Evolutionary conservation across 2,329 filamentous ascomycete species (phyloP).

Genomic region (Bipolaris sorokiniana): DNA sequence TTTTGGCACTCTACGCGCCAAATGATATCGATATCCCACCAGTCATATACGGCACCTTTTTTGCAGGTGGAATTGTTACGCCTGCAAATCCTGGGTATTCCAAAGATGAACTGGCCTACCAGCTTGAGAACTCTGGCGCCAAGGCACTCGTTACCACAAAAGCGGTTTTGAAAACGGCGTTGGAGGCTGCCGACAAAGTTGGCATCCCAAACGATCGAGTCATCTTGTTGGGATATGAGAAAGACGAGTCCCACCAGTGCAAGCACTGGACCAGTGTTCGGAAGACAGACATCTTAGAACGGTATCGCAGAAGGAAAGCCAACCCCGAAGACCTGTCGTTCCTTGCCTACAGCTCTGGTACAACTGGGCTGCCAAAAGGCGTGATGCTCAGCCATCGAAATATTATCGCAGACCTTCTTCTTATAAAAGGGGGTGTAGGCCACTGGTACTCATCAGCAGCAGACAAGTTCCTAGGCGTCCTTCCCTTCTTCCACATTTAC

Average conservation of each 20-base stretch:
- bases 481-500: conserved; percentile 93
- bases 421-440: conserved; percentile 83
- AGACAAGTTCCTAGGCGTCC: conserved; percentile 76
- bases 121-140: conserved; percentile 77
- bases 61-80: conserved; percentile 79
- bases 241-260: conserved; percentile 62
- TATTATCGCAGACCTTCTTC: conserved; percentile 71
- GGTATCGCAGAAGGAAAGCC: conserved; percentile 63
- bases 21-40: conserved; percentile 83
- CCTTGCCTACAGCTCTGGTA: conserved; percentile 63
- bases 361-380: conserved; percentile 54
- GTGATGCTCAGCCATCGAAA: conserved; percentile 55
- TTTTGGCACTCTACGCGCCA: conserved; percentile 79
- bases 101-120: conserved; percentile 78
- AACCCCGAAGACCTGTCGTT: conserved; percentile 78
- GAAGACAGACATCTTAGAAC: conserved; percentile 64
- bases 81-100: conserved; percentile 89
- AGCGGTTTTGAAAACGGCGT: conserved; percentile 66
- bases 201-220: conserved; percentile 74
- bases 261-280: conserved; percentile 76
- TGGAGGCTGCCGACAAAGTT: conserved; percentile 70
- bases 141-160: conserved; percentile 77
- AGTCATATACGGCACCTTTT: conserved; percentile 76
- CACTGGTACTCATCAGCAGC: conserved; percentile 68
- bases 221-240: conserved; percentile 73